Evolutionary conservation across 768 basidiomycete species (phyloP).

Genomic region (Leucogyrophana mollusca): DNA sequence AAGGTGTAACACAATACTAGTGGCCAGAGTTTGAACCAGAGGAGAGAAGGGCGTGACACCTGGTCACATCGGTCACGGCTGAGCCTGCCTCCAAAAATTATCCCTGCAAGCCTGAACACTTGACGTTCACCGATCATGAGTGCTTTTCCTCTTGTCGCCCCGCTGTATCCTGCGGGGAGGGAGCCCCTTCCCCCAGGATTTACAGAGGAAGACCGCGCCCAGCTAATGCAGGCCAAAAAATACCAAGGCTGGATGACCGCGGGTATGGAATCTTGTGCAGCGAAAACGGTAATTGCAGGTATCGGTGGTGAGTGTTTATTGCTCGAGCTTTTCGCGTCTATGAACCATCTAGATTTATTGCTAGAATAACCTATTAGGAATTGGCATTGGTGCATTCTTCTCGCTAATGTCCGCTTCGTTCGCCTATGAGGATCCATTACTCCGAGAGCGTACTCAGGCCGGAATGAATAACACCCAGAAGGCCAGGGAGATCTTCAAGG

Average conservation of each 20-base stretch:
- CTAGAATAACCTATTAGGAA: constrained; percentile 48
- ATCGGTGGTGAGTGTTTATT: constrained; percentile 63
- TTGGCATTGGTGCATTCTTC: constrained; percentile 93
- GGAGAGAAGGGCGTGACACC: no score
- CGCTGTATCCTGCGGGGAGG: constrained; percentile 80
- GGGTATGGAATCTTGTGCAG: constrained; percentile 84
- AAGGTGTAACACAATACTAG: no score
- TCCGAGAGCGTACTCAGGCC: constrained; percentile 59
- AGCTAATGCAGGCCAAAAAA: constrained; percentile 68
- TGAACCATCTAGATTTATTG: constrained; percentile 6
- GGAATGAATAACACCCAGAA: constrained; percentile 70
- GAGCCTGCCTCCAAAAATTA: no score
- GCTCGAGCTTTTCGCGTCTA: not conserved
- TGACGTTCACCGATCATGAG: constrained; percentile 13
- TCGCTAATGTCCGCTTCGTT: constrained; percentile 95
- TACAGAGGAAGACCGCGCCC: constrained; percentile 74
- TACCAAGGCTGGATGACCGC: constrained; percentile 68
- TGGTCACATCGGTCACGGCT: no score
- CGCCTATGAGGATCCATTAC: constrained; percentile 90
- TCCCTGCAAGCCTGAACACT: no score
- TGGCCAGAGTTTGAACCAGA: no score
- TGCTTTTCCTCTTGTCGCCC: constrained; percentile 47
- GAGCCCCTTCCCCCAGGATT: constrained; percentile 86
- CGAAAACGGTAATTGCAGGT: constrained; percentile 80
- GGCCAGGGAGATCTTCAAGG: constrained; percentile 81